These are phyloP conservation scores for Phaeosphaeriaceae sp. DNA, from an alignment of 2,329 filamentous ascomycete species.

Conservation along the genomic window DNA sequence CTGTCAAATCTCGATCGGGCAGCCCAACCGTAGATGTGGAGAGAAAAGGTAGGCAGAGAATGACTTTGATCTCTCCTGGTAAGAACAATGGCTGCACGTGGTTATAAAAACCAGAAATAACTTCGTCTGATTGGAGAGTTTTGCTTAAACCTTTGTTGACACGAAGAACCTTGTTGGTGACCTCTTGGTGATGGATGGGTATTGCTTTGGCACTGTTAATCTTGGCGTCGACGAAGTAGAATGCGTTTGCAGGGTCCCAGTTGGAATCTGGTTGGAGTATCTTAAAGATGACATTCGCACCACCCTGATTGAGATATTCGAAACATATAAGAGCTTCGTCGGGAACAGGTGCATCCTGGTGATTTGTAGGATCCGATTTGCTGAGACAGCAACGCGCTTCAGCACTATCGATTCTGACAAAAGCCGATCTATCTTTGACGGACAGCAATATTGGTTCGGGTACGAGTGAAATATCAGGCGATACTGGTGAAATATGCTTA, in stretches of 20 bases:
- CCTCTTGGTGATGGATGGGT: conserved; percentile 9
- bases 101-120: conserved; percentile 34
- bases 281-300: conserved; percentile 43
- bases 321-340: conserved; percentile 19
- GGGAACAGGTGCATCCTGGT: conserved; percentile 1
- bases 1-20: conserved; percentile 11
- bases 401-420: neutral
- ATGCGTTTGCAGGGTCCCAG: conserved; percentile 2
- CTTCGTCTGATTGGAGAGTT: conserved; percentile 29
- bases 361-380: too few species aligned
- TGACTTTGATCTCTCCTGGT: conserved; percentile 5
- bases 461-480: neutral
- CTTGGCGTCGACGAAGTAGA: conserved; percentile 24
- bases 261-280: conserved; percentile 11
- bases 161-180: conserved; percentile 34
- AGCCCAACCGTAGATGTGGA: too few species aligned
- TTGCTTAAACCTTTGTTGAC: conserved; percentile 39
- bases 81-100: conserved; percentile 38
- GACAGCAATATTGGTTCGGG: neutral
- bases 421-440: neutral
- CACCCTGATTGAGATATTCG: conserved; percentile 41
- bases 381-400: conserved; percentile 21
- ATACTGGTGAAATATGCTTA: neutral
- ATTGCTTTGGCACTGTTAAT: conserved; percentile 8
- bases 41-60: neutral